Conservation (phyloP, 2,329 filamentous ascomycete genomes). For the Ophiostoma novo-ulmi region DNA sequence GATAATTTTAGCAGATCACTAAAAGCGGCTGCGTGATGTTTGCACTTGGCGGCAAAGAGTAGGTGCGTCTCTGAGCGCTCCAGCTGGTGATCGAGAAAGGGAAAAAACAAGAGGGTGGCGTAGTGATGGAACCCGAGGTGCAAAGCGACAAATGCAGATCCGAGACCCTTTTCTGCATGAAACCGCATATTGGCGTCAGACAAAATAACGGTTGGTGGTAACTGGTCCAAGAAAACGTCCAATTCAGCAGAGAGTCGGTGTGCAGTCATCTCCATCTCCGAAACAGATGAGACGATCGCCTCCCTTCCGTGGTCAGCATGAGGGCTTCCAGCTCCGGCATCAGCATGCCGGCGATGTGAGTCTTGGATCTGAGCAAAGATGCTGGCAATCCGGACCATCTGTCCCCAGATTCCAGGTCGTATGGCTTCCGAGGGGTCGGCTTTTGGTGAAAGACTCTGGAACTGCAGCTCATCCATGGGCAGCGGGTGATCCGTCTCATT, state of each 20-base stretch:
- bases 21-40: conserved; percentile 13
- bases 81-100: conserved; percentile 13
- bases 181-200: conserved; percentile 13
- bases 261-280: background rate
- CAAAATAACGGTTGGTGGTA: background rate
- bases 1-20: conserved; percentile 1
- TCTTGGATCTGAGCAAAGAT: conserved; percentile 14
- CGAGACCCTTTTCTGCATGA: background rate
- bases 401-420: conserved; percentile 8
- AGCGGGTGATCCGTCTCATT: background rate
- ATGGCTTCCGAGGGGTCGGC: background rate
- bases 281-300: background rate
- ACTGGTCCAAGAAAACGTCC: background rate
- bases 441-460: background rate
- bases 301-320: background rate
- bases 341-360: background rate
- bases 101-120: conserved; percentile 7
- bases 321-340: background rate
- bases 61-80: conserved; percentile 1
- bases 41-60: background rate
- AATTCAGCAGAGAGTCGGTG: background rate
- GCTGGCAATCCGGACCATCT: conserved; percentile 5
- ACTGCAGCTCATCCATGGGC: conserved; percentile 13
- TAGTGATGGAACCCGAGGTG: conserved; percentile 10
- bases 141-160: conserved; percentile 7